Evolutionary conservation across 2,329 filamentous ascomycete species (phyloP), one percentile per base, ranked within the genome.

Genomic region (Trichoderma simmonsii): DNA sequence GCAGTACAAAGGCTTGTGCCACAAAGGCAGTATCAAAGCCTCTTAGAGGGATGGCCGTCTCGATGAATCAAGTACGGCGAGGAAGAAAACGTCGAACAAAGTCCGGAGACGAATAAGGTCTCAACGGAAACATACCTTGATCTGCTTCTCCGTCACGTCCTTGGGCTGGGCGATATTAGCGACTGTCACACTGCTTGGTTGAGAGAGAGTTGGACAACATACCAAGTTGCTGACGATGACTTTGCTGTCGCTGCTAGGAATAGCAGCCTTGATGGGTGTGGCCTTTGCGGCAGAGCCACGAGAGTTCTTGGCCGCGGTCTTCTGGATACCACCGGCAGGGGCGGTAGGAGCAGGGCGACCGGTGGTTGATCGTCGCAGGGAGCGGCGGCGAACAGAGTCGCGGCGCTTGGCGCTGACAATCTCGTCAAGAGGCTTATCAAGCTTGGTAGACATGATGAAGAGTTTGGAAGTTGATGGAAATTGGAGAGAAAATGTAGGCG

Each of bases 81-180:
- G 77, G 78, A 80, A 81, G 73, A 79, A 81, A 77, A 83, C 86
- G 89, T 88, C 90, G 90, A 92, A 88, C 85, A 88, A 90, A 91
- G 87, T 89, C 90, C 89, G 82, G 88, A 86, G 90, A 86, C 84
- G 80, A 83, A 82, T 85, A 83, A 80, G 85, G 89, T 91, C 91
- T 91, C 87, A 92, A 89, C 87, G 91, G 94, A 92, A 94, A 99
- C 96, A 97, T 99, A 99, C 96, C 96, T 99, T 98, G 87, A 99
- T 97, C 91, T 97, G 93, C 86, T 86, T 87, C 89, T 98, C 95
- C 85, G 91, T 93, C 84, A 99, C 94, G 90, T 99, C 96, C 87
- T 92, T 91, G 83, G 96, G 96, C 94, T 98, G 77, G 39, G 71
- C 21, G 30, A 65, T 32, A 83, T 92, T 85, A 92, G 88, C 63